These are phyloP conservation scores for Rhodotorula toruloides DNA, from an alignment of 768 basidiomycete genomes.

Conservation along the genomic window DNA sequence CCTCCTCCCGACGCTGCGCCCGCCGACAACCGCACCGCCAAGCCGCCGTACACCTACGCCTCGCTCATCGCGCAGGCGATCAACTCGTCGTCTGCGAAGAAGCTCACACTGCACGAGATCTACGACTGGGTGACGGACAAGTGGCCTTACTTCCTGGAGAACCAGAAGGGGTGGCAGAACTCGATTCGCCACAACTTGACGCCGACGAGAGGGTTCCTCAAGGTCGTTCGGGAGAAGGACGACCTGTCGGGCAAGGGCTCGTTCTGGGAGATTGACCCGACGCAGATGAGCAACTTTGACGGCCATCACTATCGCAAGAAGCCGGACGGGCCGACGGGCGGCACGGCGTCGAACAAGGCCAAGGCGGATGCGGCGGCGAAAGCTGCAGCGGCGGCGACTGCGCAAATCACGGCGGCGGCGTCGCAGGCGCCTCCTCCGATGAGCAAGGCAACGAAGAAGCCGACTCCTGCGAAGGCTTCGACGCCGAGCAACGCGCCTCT, in stretches of 20 bases:
- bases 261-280: constrained; percentile 85
- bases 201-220: constrained; percentile 82
- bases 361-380: constrained; percentile 3
- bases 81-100: constrained; percentile 53
- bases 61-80: constrained; percentile 87
- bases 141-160: constrained; percentile 84
- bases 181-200: constrained; percentile 95
- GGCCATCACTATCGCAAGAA: constrained; percentile 34
- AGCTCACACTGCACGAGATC: constrained; percentile 86
- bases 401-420: background rate
- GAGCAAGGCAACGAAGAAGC: background rate
- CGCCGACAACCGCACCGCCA: constrained; percentile 66
- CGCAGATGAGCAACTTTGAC: constrained; percentile 47
- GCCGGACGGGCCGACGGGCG: background rate
- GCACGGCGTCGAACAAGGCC: background rate
- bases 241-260: constrained; percentile 75
- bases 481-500: constrained; percentile 10
- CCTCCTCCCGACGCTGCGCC: constrained; percentile 51
- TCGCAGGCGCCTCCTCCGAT: background rate
- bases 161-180: constrained; percentile 87
- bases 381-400: background rate
- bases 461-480: no score
- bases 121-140: constrained; percentile 83
- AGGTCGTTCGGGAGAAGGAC: constrained; percentile 61
- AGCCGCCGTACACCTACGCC: constrained; percentile 84